These are phyloP conservation scores for Kodamaea jinghongensis DNA, from an alignment of 805 yeast species.

Conservation along the genomic window DNA sequence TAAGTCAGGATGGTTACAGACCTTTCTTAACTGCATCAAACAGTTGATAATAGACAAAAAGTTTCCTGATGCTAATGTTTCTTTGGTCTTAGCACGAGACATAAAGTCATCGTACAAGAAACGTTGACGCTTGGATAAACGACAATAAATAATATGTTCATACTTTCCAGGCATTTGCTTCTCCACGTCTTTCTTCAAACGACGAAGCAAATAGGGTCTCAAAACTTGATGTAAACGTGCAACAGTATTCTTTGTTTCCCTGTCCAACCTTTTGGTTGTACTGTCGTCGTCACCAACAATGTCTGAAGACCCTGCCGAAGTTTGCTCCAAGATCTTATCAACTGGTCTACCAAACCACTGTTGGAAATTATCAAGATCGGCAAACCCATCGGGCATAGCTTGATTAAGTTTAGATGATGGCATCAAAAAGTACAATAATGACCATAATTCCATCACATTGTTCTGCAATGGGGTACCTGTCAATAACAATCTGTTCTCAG, in stretches of 20 bases:
- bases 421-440: constrained; percentile 90
- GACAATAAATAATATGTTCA: constrained; percentile 91
- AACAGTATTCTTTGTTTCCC: constrained; percentile 82
- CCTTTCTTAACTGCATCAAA: constrained; percentile 95
- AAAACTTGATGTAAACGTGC: constrained; percentile 87
- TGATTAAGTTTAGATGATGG: constrained; percentile 75
- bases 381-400: constrained; percentile 92
- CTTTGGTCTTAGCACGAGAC: constrained; percentile 94
- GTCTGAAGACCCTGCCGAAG: constrained; percentile 41
- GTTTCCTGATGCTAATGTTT: constrained; percentile 90
- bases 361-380: constrained; percentile 92
- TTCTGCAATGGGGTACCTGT: constrained; percentile 98
- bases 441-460: constrained; percentile 94
- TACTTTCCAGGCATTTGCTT: constrained; percentile 98
- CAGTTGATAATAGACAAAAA: constrained; percentile 94
- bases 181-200: constrained; percentile 94
- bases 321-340: constrained; percentile 80
- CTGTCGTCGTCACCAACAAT: constrained; percentile 38
- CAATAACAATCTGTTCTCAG: constrained; percentile 78
- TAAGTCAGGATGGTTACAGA: constrained; percentile 95
- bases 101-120: constrained; percentile 92
- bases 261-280: constrained; percentile 47
- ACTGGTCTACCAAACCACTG: constrained; percentile 99
- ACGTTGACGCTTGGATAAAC: constrained; percentile 88
- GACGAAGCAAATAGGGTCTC: constrained; percentile 86